These are phyloP conservation scores for Cordyceps fumosorosea DNA, from an alignment of 2,329 filamentous ascomycete species.

Conservation along the genomic window DNA sequence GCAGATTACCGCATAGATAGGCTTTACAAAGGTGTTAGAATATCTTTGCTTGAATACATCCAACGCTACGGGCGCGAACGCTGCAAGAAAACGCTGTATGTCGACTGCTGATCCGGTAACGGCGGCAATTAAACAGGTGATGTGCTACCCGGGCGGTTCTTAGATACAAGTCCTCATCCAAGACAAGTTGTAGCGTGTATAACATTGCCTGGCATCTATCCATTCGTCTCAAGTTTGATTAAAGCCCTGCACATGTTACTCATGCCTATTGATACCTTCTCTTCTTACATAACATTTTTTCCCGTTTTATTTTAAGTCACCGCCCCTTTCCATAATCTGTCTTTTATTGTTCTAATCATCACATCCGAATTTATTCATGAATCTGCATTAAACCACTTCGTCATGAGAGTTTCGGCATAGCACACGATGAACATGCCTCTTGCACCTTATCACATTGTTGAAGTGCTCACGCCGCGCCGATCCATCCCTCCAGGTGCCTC, in stretches of 20 bases:
- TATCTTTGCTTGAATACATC: background rate
- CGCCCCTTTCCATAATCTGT: background rate
- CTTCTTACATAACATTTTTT: background rate
- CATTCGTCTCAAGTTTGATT: background rate
- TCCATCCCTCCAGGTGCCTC: background rate
- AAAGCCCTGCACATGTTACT: background rate
- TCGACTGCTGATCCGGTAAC: background rate
- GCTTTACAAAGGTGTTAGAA: background rate
- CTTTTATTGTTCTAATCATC: background rate
- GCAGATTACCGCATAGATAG: background rate
- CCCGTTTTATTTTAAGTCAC: background rate
- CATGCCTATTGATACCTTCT: background rate
- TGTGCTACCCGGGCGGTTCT: background rate
- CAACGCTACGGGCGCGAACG: background rate
- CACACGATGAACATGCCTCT: background rate
- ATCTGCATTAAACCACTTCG: background rate
- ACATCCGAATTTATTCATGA: no score
- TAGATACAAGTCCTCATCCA: background rate
- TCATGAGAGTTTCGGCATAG: background rate
- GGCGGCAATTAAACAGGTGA: background rate
- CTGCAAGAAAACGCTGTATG: background rate
- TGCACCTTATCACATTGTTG: background rate
- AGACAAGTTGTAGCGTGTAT: background rate
- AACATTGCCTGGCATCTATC: background rate
- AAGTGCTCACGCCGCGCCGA: background rate